Base-by-base conservation (phyloP, 441 rosid species). In the Gossypium davidsonii region DNA sequence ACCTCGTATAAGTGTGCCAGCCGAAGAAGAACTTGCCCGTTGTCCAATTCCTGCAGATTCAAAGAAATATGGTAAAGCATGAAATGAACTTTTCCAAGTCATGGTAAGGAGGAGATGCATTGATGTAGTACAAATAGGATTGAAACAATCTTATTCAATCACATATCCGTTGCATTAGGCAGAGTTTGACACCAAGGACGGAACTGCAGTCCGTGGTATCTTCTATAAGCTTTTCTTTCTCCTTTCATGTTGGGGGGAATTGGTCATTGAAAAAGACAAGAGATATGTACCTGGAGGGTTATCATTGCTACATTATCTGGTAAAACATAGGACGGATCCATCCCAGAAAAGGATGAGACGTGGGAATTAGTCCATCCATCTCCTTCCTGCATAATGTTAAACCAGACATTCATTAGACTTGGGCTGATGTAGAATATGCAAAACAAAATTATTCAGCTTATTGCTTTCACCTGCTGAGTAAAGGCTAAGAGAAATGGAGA, bases 1-100 rank as follows among this genome's bases (percentile, higher is more conserved):
- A 89, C 93, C 93, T 87, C 93, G n/a, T 79, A 87, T 67, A 89
- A 74, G 76, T 89, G 91, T 53, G 93, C 93, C 73, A 89, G 71
- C 71, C 93, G 90, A 17, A 87, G 67, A 56, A 89, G 93, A 73
- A 80, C 86, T 14, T 79, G 79, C 28, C 86, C 85, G 74, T 85
- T 80, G 46, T 87, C 91, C 67, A 89, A 78, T 70, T 89, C 91
- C 91, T 86, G 82, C 74, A 76, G 75, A 49, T 15, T 64, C 67
- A 39, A 37, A 56, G 73, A 17, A 52, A 51, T 2, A 51, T 0
- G 21, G 26, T 25, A 48, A 62, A 11, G 20, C 1, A 28, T 63
- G 51, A 26, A 62, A 60, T 17, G n/a, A 49, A 52, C 18, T 12
- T 48, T 12, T 57, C 37, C 8, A 25, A 42, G 34, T 44, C 34